Evolutionary conservation across 352 stramenopile genomes (phyloP), one percentile per base, ranked within the genome.

Genomic region (Pythium dissimile): DNA sequence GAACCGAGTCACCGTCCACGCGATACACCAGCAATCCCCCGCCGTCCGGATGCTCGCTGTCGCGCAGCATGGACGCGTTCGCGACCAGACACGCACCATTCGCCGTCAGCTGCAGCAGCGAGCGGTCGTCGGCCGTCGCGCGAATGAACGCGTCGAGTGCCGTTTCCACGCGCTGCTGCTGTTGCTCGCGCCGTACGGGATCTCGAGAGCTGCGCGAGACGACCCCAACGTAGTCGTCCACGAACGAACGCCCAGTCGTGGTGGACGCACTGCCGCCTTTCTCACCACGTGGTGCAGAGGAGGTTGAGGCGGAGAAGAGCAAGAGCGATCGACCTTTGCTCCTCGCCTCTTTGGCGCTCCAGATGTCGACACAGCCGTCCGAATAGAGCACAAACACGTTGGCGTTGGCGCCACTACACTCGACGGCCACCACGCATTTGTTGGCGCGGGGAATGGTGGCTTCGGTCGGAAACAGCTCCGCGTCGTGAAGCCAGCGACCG

Each of bases 11-110:
- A 16, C 18, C 2, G 6, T 38, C 24, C 4, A 58, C 38, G 13
- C 52, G n/a, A 5, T 46, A 58, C 7, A 38, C 21, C n/a, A 55
- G 13, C 3, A 62, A 46, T 11, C 45, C 54, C 8, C 34, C 27
- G 10, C 46, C 34, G 4, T 24, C 18, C 1, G 34, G 27, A 13
- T 18, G 32, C 26, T 55, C 37, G 6, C 13, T 8, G 2, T 57
- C 38, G 9, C 9, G 45, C 27, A 64, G 21, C 56, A 64, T 64
- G 6, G 47, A 54, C 12, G 38, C 41, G 34, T 65, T 65, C 11
- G 54, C 42, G 0, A 59, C 48, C 5, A 65, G 31, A 27, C 42
- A 54, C 13, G 47, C 53, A 32, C 32, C 56, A 8, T 41, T 12
- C 13, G 38, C 46, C 18, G 47, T 53, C 1, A 64, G 21, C 5